A percentile compares a stretch with the other conserved stretches of the same genome.
phyloP scores from a whole-genome alignment of 495 filamentous ascomycete species.

The Eremomyces bilateralis region DNA sequence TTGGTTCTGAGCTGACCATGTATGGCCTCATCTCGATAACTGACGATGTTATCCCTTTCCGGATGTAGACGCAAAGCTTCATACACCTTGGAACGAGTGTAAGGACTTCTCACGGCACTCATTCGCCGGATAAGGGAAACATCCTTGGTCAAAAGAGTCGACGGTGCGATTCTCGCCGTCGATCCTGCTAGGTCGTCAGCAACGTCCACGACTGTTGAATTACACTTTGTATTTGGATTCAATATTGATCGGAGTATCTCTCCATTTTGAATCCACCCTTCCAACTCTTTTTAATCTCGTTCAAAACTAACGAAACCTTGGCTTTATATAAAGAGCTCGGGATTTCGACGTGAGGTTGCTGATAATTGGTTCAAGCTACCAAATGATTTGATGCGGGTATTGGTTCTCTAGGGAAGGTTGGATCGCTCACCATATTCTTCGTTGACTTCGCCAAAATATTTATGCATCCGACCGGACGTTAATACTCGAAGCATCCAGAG shows the following conservation, averaged over 20 bases:
- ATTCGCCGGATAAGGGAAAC: conserved; percentile 15
- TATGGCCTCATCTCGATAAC: conserved; percentile 6
- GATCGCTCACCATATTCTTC: conserved; percentile 6
- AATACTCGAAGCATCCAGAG: neutral
- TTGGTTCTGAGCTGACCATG: conserved; percentile 7
- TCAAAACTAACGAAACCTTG: too few relatives aligned
- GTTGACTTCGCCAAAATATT: conserved; percentile 1
- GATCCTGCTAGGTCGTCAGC: conserved; percentile 5
- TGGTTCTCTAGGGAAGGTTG: neutral
- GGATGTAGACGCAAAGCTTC: conserved; percentile 10
- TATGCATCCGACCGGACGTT: neutral
- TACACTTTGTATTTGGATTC: too few relatives aligned
- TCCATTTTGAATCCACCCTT: too few relatives aligned
- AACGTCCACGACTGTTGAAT: too few relatives aligned
- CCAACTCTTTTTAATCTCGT: too few relatives aligned
- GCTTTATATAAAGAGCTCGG: too few relatives aligned
- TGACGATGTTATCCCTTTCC: conserved; percentile 11
- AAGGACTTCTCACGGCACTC: conserved; percentile 16
- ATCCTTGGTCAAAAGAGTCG: conserved; percentile 14
- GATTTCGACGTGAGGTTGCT: too few relatives aligned
- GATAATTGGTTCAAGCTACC: too few relatives aligned
- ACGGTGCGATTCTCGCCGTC: conserved; percentile 12
- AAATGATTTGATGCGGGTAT: too few relatives aligned
- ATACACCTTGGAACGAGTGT: conserved; percentile 12
- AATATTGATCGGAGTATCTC: too few relatives aligned